Base-by-base conservation (phyloP, 345 rosid species). In the Syzygium grande region DNA sequence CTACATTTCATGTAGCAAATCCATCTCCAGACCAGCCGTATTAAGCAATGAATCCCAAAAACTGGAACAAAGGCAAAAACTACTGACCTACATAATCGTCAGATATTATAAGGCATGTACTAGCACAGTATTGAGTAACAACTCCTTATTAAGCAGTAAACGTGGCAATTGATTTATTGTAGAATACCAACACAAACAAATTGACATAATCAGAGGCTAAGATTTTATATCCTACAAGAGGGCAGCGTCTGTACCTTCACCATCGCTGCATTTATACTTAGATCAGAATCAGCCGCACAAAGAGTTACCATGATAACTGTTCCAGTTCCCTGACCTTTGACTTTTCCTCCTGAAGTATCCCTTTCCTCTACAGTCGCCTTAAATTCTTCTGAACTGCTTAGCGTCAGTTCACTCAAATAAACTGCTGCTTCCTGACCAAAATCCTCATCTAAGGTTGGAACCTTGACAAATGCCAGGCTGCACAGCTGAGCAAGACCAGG, bases 311-410 rank as follows among this genome's bases (percentile, higher is more conserved):
- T 86, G 7, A 95, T 93, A 85, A 94, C 87, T 3, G 96, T 91
- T 53, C 99, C 99, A 80, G 99, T 96, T 86, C 99, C 99, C 91
- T 98, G 99, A 56, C 99, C 99, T 90, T 97, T 98, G 78, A 91
- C 92, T 94, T 96, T 98, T 73, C 99, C 99, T 41, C 96, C 98
- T 29, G 98, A 94, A 53, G 94, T 85, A 90, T 98, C 99, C 90
- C 93, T 93, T 68, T 98, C 99, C 92, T 96, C 99, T 38, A 97
- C 89, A 86, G 92, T 91, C 55, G 98, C 99, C 87, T 85, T 93
- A 85, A 98, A 96, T 92, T 96, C 98, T 86, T 94, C 93, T 27
- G 94, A 91, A 85, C 94, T 95, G 84, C 87, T 93, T 58, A 97
- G 86, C 6, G 98, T 94, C 85, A 86, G 89, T 59, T 86, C 94